Conservation (phyloP, 192 early-diverging fungal species). For the Rhizoclosmatium sp. region DNA sequence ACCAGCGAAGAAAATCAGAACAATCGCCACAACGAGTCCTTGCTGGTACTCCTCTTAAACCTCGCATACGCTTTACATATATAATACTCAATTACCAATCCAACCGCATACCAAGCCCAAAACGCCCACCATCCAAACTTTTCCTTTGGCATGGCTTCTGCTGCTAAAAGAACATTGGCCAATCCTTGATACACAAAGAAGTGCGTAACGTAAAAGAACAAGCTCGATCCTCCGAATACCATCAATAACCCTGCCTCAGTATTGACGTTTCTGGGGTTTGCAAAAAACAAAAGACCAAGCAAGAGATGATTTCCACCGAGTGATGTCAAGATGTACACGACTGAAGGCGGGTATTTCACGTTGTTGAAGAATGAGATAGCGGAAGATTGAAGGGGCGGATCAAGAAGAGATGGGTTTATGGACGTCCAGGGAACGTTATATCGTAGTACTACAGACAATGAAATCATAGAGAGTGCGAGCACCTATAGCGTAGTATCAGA, state of each 20-base stretch:
- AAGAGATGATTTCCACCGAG: constrained; percentile 43
- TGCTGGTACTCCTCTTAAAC: constrained; percentile 16
- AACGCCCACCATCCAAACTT: background rate
- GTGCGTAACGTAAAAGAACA: constrained; percentile 34
- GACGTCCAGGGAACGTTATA: constrained; percentile 42
- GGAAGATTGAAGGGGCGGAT: constrained; percentile 32
- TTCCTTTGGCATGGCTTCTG: background rate
- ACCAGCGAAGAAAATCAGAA: background rate
- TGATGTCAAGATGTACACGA: constrained; percentile 44
- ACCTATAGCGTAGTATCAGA: constrained; percentile 16
- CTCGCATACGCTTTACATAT: constrained; percentile 10
- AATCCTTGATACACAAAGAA: constrained; percentile 12
- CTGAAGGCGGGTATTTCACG: constrained; percentile 51
- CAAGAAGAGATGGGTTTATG: constrained; percentile 47
- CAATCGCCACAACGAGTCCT: constrained; percentile 37
- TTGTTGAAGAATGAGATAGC: constrained; percentile 54
- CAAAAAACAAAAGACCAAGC: constrained; percentile 39
- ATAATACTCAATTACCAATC: constrained; percentile 28
- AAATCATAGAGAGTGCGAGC: constrained; percentile 32
- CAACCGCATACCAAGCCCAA: constrained; percentile 17
- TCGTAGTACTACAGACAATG: constrained; percentile 44
- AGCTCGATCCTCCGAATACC: constrained; percentile 3
- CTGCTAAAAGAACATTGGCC: background rate
- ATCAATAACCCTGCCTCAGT: background rate
- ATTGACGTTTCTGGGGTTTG: constrained; percentile 4